These are phyloP conservation scores for Zasmidium citrigriseum DNA, from an alignment of 2,329 filamentous ascomycete species.

Conservation along the genomic window DNA sequence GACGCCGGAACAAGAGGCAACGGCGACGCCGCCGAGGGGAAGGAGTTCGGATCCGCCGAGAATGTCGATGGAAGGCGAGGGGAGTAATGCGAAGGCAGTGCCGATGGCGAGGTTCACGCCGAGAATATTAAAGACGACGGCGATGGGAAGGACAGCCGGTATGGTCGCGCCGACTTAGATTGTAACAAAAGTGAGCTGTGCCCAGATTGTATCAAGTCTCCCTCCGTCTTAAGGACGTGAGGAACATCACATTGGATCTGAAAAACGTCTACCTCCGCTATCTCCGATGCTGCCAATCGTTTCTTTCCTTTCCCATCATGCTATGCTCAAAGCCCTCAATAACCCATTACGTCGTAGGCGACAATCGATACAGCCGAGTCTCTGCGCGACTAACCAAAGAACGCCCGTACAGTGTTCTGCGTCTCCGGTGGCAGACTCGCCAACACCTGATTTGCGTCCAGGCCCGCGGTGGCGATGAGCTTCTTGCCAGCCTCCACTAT, in stretches of 20 bases:
- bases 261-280: too few species aligned
- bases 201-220: too few species aligned
- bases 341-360: too few species aligned
- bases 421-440: slow-evolving; percentile 75
- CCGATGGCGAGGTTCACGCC: background rate
- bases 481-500: slow-evolving; percentile 78
- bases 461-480: slow-evolving; percentile 70
- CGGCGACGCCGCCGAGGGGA: slow-evolving; percentile 2
- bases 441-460: slow-evolving; percentile 76
- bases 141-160: too few species aligned
- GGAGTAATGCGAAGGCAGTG: background rate
- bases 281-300: too few species aligned
- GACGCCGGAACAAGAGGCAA: slow-evolving; percentile 7
- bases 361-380: too few species aligned
- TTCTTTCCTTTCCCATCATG: too few species aligned
- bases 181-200: too few species aligned
- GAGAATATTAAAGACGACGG: slow-evolving; percentile 1
- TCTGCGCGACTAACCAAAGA: slow-evolving; percentile 38
- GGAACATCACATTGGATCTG: too few species aligned
- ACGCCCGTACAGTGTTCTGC: slow-evolving; percentile 60
- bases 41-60: slow-evolving; percentile 4
- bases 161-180: too few species aligned
- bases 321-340: too few species aligned
- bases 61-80: background rate
- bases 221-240: too few species aligned